phyloP scores from a whole-genome alignment of 2,329 filamentous ascomycete species.

The Lasiodiplodia sp. region DNA sequence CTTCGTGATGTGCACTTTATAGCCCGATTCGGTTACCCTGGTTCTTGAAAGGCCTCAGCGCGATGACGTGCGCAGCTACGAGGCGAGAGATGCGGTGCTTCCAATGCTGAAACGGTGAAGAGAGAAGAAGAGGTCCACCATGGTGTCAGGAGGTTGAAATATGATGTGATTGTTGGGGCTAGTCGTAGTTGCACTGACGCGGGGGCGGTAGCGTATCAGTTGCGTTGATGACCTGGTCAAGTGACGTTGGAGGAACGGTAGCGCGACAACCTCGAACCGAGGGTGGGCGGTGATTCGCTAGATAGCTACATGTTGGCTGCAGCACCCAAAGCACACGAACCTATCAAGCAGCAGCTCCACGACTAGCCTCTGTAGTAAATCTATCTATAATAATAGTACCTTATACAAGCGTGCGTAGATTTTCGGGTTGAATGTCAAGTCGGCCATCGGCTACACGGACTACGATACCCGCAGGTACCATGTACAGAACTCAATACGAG shows the following conservation, averaged over 20 bases:
- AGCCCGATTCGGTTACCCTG: neutral
- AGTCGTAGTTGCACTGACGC: neutral
- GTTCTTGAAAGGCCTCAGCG: neutral
- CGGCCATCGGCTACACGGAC: neutral
- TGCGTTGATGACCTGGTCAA: conserved; percentile 10
- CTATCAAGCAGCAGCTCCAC: neutral
- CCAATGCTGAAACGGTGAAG: neutral
- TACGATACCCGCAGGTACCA: neutral
- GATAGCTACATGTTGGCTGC: neutral
- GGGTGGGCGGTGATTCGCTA: neutral
- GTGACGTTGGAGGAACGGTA: conserved; percentile 4
- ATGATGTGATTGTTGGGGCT: conserved; percentile 5
- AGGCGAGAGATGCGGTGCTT: neutral
- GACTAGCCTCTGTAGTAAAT: neutral
- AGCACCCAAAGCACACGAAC: neutral
- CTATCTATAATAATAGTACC: no score
- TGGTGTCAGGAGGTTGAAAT: conserved; percentile 9
- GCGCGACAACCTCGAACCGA: neutral
- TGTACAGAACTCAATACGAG: neutral
- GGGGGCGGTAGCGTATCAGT: neutral
- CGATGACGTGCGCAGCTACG: neutral
- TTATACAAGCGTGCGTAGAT: no score
- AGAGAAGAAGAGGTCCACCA: neutral
- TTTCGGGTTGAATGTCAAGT: no score
- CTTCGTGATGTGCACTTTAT: conserved; percentile 2